Conservation (phyloP, 305 asterid species). For the Salvia sclarea region DNA sequence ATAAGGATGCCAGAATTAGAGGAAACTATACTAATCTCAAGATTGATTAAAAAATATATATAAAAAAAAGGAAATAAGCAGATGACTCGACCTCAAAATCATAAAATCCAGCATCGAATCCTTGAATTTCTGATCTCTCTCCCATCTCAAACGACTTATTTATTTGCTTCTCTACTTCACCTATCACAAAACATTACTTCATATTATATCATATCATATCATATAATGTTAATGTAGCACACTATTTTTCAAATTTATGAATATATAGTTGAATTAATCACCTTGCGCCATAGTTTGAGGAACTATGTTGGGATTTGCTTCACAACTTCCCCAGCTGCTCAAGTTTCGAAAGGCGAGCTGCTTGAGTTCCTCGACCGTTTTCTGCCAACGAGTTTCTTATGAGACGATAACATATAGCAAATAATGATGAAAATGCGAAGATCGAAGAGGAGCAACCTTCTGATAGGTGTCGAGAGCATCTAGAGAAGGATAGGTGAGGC, state of each 20-base stretch:
- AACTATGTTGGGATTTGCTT: slow-evolving; percentile 30
- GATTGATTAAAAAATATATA: slow-evolving; percentile 24
- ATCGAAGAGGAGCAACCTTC: slow-evolving; percentile 45
- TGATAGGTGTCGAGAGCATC: slow-evolving; percentile 44
- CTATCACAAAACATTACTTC: too few species aligned
- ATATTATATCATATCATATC: too few species aligned
- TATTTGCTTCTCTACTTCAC: too few species aligned
- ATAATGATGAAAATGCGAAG: not conserved
- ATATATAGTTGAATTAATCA: slow-evolving; percentile 20
- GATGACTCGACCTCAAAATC: slow-evolving; percentile 47
- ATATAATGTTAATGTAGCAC: too few species aligned
- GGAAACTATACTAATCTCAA: slow-evolving; percentile 35
- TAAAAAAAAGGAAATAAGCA: slow-evolving; percentile 22
- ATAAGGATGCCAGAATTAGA: slow-evolving; percentile 43
- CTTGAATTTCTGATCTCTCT: slow-evolving; percentile 33
- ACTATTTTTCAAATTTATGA: not conserved
- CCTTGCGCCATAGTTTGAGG: slow-evolving; percentile 45
- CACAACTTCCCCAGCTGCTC: slow-evolving; percentile 35
- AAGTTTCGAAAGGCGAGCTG: slow-evolving; percentile 46
- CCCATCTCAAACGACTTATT: slow-evolving; percentile 36
- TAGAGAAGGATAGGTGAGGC: slow-evolving; percentile 43
- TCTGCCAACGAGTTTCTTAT: slow-evolving; percentile 33
- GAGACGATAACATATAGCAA: not conserved
- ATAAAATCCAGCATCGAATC: slow-evolving; percentile 30
- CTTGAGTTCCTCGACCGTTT: slow-evolving; percentile 53